Evolutionary conservation across 2,329 filamentous ascomycete species (phyloP), one percentile per base, ranked within the genome.

Genomic region (Trichophyton benhamiae): DNA sequence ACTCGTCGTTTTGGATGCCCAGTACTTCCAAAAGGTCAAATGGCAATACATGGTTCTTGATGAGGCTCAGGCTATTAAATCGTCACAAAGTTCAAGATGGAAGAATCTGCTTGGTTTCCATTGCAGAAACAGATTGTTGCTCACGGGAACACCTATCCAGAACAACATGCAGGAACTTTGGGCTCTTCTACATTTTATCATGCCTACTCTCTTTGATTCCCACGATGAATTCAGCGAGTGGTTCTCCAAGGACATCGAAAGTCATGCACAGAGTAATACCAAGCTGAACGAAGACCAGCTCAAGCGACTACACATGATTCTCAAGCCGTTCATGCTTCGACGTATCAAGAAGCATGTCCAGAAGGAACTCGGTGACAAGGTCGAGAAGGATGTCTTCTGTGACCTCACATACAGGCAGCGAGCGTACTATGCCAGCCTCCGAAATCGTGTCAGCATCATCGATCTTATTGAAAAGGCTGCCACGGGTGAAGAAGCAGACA

Each of bases 341-440:
- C 92, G 94, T 83, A 90, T 99, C 76, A 99, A 99, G 85, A 97
- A 97, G 79, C 92, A 99, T 73, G 94, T 99, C 58, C 94, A 99
- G 74, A 96, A 97, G 75, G 94, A 99, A 74, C 84, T 99, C 57
- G 94, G 94, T 55, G 94, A 99, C 83, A 99, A 99, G 84, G 95
- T 97, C 63, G 94, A 99, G 75, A 80, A 90, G 64, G 94, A 99
- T 69, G 84, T 99, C 63, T 97, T 92, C 82, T 99, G 94, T 74
- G 87, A 99, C 68, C 83, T 99, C 65, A 97, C 94, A 0, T 97
- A 97, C 75, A 87, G 94, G 67, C 94, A 99, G 74, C 86, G 94
- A 36, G 91, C 91, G 15, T 90, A 95, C 76, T 99, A 99, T 75
- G 83, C 85, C 67, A 96, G 91, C 68, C 79, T 99, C 52, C 86